These are phyloP conservation scores for Phyllostachys edulis DNA, from an alignment of 176 grass and related monocot genomes.

Conservation along the genomic window DNA sequence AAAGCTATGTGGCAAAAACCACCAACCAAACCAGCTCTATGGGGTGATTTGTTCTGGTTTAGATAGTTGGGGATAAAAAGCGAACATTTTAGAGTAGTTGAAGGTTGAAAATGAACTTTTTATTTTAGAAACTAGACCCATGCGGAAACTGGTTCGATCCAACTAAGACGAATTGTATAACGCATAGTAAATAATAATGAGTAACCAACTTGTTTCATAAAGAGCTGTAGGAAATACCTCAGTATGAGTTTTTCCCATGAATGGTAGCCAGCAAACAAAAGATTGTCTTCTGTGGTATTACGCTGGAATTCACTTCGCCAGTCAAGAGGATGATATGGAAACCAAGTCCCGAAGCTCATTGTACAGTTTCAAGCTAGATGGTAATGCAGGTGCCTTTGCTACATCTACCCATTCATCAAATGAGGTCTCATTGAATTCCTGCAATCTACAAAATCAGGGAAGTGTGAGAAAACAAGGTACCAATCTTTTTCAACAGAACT, in stretches of 20 bases:
- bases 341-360: constrained; percentile 68
- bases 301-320: constrained; percentile 68
- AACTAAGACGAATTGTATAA: background rate
- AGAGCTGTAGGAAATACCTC: constrained; percentile 46
- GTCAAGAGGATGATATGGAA: constrained; percentile 79
- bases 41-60: too few species aligned
- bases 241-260: constrained; percentile 82
- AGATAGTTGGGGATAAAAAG: too few species aligned
- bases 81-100: too few species aligned
- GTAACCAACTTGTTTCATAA: background rate
- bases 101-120: too few species aligned
- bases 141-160: background rate
- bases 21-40: too few species aligned
- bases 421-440: constrained; percentile 68
- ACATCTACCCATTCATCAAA: constrained; percentile 68
- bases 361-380: constrained; percentile 79
- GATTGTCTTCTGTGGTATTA: constrained; percentile 64
- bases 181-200: background rate
- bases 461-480: constrained; percentile 22
- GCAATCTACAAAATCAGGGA: constrained; percentile 39
- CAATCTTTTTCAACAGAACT: background rate
- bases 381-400: constrained; percentile 65
- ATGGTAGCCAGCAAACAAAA: constrained; percentile 62
- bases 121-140: background rate
- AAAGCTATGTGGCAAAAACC: too few species aligned